phyloP scores from a whole-genome alignment of 768 basidiomycete species.

The Russula sp. region DNA sequence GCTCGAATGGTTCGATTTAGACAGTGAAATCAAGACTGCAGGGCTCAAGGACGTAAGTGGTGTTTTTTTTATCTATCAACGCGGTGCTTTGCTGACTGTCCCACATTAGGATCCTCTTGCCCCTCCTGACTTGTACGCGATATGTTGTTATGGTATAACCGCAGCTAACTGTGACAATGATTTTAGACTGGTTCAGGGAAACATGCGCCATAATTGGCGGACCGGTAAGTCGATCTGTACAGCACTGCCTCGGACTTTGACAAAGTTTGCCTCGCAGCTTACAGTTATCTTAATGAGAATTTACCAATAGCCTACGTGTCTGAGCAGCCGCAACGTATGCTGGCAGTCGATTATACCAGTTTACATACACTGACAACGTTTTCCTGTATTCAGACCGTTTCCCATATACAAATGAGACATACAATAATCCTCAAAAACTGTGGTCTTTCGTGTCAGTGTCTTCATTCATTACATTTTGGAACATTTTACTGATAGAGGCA shows the following conservation, averaged over 20 bases:
- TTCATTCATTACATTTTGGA: not conserved
- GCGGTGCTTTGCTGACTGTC: not conserved
- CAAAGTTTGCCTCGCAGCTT: not conserved
- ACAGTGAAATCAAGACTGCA: constrained; percentile 20
- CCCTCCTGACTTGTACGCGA: not conserved
- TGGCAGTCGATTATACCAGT: not conserved
- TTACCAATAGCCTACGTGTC: not conserved
- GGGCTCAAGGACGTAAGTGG: constrained; percentile 37
- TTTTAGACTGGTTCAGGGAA: not conserved
- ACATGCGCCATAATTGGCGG: constrained; percentile 7
- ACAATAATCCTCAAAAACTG: constrained; percentile 26
- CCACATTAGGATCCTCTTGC: not conserved
- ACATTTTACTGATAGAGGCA: not conserved
- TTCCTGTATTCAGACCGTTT: constrained; percentile 15
- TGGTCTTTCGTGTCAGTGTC: constrained; percentile 25
- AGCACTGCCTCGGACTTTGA: not conserved
- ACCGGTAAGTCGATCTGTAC: not conserved
- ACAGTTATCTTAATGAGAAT: not conserved
- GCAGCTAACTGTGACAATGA: not conserved
- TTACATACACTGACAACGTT: not conserved
- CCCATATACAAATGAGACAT: constrained; percentile 24
- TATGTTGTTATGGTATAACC: not conserved
- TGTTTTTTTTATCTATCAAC: not conserved
- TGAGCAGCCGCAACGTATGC: not conserved
- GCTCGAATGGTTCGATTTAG: not conserved